Base-by-base conservation (phyloP, 2,329 filamentous ascomycete species). In the Dryadomyces quercus-mongolicae region DNA sequence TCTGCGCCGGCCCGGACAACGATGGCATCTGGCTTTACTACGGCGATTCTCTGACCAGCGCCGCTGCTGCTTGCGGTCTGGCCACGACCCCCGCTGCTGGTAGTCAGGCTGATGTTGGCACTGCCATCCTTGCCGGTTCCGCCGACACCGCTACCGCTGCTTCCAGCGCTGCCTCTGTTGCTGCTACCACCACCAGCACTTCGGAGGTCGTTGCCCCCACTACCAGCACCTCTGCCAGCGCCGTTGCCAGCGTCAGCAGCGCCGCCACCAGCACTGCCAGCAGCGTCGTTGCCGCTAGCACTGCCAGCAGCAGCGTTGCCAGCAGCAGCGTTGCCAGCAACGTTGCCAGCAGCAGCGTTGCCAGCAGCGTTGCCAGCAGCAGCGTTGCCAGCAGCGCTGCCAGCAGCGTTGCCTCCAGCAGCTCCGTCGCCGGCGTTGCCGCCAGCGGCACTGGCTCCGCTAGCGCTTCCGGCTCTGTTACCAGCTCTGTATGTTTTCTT, bases 21-120 rank as follows among this genome's bases (percentile, higher is more conserved):
- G 54, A 62, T 38, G 63, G 71, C 56, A 71, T 71, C 60, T 73
- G 71, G 70, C 59, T 62, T 34, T 70, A 68, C 61, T 73, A 73
- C 54, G 67, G 70, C 25, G 55, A 49, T 31, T 62, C 62, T 1
- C 55, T 73, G 52, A 62, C 59, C 18, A 58, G 31, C 5, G 63
- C 62, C 5, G 71, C 65, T 13, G 52, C 52, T 2, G 54, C 49
- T 2, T 69, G 67, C 52, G 64, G 62, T 7, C 60, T 67, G 20
- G 54, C 61, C 16, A 60, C 60, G 16, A 59, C 58, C 5, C 62
- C 61, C 1, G 38, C 54, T 31, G 22, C 56, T 7, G 62, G 62
- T 49, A 46, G 52, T 6, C 60, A 62, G 53, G 54, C 57, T 12
- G 53, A 20, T 20, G 60, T 62, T 13, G 60, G 56, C 16, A 20